Evolutionary conservation across 768 basidiomycete species (phyloP).

Genomic region (Melanogaster broomeanus): DNA sequence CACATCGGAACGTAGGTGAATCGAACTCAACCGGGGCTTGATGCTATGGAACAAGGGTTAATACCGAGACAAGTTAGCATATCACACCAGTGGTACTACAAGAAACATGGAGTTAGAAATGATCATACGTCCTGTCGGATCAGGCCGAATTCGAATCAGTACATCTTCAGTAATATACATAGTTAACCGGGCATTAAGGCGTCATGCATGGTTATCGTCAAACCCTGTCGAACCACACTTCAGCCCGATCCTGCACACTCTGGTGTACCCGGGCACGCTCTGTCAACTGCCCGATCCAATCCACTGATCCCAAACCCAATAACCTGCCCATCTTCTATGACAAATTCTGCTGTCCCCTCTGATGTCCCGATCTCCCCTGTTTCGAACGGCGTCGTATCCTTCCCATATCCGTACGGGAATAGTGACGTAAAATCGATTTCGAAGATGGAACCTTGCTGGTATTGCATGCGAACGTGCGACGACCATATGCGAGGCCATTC

Average conservation of each 20-base stretch:
- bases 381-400: constrained; percentile 35
- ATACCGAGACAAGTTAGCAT: too few relatives aligned
- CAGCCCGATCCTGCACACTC: constrained; percentile 25
- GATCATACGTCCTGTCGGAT: too few relatives aligned
- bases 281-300: constrained; percentile 10
- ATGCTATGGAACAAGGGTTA: too few relatives aligned
- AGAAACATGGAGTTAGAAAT: too few relatives aligned
- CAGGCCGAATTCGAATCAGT: neutral
- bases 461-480: constrained; percentile 38
- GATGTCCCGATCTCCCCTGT: constrained; percentile 4
- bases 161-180: too few relatives aligned
- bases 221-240: constrained; percentile 34
- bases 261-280: constrained; percentile 21
- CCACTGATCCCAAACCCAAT: constrained; percentile 31
- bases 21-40: too few relatives aligned
- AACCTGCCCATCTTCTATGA: constrained; percentile 26
- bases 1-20: too few relatives aligned
- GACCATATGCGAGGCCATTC: constrained; percentile 37
- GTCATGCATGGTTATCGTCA: neutral
- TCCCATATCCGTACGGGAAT: constrained; percentile 41
- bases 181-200: neutral
- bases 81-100: too few relatives aligned
- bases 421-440: constrained; percentile 21
- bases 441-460: constrained; percentile 21
- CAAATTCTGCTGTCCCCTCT: constrained; percentile 19